Base-by-base conservation (phyloP, 192 early-diverging fungal genomes). In the Mortierella antarctica region DNA sequence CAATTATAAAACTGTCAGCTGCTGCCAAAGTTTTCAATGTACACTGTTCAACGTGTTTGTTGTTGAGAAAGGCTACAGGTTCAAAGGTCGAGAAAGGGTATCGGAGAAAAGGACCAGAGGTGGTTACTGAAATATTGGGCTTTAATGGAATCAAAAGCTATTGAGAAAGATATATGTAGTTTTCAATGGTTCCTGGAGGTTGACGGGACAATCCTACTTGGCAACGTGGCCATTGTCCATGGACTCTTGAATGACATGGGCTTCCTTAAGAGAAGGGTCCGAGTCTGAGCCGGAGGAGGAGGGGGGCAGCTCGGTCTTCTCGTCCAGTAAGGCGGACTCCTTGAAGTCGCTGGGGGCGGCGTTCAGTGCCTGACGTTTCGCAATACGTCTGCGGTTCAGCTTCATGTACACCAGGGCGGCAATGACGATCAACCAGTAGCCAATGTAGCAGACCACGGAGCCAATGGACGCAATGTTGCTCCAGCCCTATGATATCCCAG, bases 361-460 rank as follows among this genome's bases (percentile, higher is more conserved):
- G 31, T 1, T 31, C 31, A 31, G 31, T 31, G 31, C 31, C 31
- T 31, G 31, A 31, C 31, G 31, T 31, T 3, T 31, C 8, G 74
- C 59, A 4, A 31, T 2, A 8, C 67, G 53, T 65, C 63, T 70
- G 17, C 76, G 63, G 52, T 67, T 71, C 17, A 79, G 65, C 58
- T 79, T 71, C 76, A 87, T 77, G 58, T 52, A 70, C 6, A 91
- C 78, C 6, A 96, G 68, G 45, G 59, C 72, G n/a, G 66, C 66
- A 31, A 70, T 82, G 44, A 95, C 64, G 6, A 82, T 63, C 0
- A 89, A 57, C 95, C 96, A 98, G 82, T 95, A 96, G 6, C 88
- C 63, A 68, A 90, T 90, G 82, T 98, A 98, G 5, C 87, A 87
- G 55, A 90, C 82, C 18, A 95, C 85, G 41, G 91, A 87, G 50